Evolutionary conservation across 768 basidiomycete species (phyloP), one percentile per base, ranked within the genome.

Genomic region (Tricholoma bakamatsutake): DNA sequence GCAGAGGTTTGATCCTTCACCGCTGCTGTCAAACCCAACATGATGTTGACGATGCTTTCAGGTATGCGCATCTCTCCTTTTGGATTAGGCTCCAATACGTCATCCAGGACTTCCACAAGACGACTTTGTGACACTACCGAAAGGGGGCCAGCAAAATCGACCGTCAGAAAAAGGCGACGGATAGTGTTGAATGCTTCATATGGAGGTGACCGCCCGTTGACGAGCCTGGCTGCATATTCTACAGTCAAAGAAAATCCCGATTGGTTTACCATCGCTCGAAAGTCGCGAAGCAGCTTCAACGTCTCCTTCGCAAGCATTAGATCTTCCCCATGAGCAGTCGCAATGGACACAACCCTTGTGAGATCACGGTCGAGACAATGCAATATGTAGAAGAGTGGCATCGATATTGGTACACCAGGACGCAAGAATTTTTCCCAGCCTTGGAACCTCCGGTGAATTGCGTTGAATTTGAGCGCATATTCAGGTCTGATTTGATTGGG

Each of bases 121-220:
- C 58, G 61, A 11, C 60, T 58, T 56, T 74, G 73, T 1, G 68
- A 64, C 35, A 59, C 52, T 8, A 56, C 34, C 13, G 59, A 59
- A 46, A 73, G 60, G 15, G 53, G 54, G 4, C 52, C 21, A 7
- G 54, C 55, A 46, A 65, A 64, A 35, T 70, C 58, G 15, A 71
- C 63, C 37, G 66, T 66, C 53, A 74, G 64, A 46, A 71, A 71
- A 4, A 71, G 63, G n/a, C 71, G 67, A 11, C 73, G 69, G 17
- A 73, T 60, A 11, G 71, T 76, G 54, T 69, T 72, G 58, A 71
- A 70, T 13, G 70, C 68, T 57, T 76, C 74, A 51, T 73, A 64
- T 7, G 71, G 73, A 15, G 71, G 56, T 2, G 61, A 30, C 2
- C 61, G 57, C 17, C 57, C 58, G n/a, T 49, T 45, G 5, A 70